phyloP scores from a whole-genome alignment of 2,329 filamentous ascomycete genomes.

The Sporothrix variecibatus region DNA sequence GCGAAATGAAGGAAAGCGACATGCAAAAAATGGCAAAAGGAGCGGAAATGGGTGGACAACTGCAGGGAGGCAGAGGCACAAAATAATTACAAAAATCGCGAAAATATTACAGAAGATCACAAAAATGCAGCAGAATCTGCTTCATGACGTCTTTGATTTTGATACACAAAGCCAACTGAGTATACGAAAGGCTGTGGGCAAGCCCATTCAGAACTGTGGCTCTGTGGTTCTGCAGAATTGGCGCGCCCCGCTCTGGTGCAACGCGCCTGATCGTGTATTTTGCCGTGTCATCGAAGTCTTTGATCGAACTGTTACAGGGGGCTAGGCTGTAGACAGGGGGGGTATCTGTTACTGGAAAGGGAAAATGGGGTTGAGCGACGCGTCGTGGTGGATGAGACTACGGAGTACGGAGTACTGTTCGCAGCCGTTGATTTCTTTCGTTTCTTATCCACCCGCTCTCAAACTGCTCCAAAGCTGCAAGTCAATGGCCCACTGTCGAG shows the following conservation, averaged over 20 bases:
- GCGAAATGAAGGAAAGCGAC: slow-evolving; percentile 1
- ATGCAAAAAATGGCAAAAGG: neutral
- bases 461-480: neutral
- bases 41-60: neutral
- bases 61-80: neutral
- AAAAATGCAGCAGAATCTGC: neutral
- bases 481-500: neutral
- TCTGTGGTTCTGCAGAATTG: neutral
- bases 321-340: neutral
- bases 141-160: slow-evolving; percentile 20
- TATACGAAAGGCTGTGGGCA: too few species aligned
- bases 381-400: neutral
- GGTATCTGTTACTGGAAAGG: neutral
- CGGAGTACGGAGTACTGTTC: too few species aligned
- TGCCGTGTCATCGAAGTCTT: slow-evolving; percentile 21
- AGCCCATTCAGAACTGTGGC: neutral
- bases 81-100: neutral
- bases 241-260: neutral
- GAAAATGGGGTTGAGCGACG: neutral
- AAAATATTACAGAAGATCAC: neutral
- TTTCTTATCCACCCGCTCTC: neutral
- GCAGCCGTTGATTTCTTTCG: neutral
- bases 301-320: neutral
- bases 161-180: neutral
- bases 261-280: slow-evolving; percentile 12